These are phyloP conservation scores for Xylaria multiplex DNA, from an alignment of 2,329 filamentous ascomycete genomes.

Conservation along the genomic window DNA sequence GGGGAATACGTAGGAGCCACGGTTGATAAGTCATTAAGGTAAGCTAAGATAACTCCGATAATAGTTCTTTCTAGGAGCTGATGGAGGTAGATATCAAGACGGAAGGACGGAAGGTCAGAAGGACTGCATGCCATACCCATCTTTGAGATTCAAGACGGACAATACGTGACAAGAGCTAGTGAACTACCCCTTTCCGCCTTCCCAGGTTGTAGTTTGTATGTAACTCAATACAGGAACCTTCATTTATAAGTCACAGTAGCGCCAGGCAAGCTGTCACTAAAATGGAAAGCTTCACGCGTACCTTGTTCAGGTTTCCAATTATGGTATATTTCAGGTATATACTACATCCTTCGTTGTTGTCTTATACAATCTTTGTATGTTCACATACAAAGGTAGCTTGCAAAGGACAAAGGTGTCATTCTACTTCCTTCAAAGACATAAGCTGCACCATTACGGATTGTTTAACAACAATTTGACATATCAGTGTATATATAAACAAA, in stretches of 20 bases:
- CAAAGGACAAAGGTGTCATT: background rate
- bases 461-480: background rate
- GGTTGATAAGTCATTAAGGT: background rate
- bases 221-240: background rate
- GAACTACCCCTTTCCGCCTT: background rate
- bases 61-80: background rate
- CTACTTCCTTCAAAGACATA: background rate
- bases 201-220: background rate
- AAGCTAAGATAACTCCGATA: background rate
- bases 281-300: too few relatives aligned
- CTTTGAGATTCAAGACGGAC: background rate
- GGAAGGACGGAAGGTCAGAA: background rate
- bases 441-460: background rate
- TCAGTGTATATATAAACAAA: background rate
- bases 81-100: background rate
- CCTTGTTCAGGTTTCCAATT: background rate
- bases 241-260: background rate
- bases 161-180: background rate
- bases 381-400: too few relatives aligned
- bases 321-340: background rate
- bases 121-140: background rate
- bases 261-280: too few relatives aligned
- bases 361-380: too few relatives aligned
- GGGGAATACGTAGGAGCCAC: background rate
- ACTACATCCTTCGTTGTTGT: too few relatives aligned